Conservation (phyloP, 495 filamentous ascomycete genomes). For the Penicillium bovifimosum region DNA sequence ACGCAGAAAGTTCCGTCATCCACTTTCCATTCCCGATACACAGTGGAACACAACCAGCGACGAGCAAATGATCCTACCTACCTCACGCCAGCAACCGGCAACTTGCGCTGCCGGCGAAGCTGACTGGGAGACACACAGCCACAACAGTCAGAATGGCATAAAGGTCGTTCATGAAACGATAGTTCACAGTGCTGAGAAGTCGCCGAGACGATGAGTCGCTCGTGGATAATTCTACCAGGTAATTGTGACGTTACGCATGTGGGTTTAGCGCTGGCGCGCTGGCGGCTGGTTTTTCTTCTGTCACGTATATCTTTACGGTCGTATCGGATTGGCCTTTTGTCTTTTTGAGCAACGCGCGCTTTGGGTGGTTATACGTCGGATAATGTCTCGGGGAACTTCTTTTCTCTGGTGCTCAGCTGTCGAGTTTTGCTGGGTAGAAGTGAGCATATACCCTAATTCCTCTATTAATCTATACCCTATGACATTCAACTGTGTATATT, state of each 20-base stretch:
- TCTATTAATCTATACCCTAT: too few species aligned
- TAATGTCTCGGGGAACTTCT: too few species aligned
- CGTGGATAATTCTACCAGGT: neutral
- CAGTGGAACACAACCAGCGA: slow-evolving; percentile 36
- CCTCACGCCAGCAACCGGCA: slow-evolving; percentile 23
- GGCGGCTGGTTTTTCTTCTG: neutral
- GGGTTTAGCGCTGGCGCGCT: neutral
- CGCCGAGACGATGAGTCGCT: neutral
- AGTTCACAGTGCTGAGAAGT: slow-evolving; percentile 23
- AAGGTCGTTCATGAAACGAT: slow-evolving; percentile 30
- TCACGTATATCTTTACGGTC: neutral
- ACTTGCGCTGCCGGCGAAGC: slow-evolving; percentile 22
- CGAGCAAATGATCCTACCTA: slow-evolving; percentile 36
- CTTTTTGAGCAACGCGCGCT: neutral
- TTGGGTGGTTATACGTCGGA: too few species aligned
- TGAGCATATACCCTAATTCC: too few species aligned
- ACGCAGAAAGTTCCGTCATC: slow-evolving; percentile 35
- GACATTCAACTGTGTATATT: too few species aligned
- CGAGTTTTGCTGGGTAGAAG: too few species aligned
- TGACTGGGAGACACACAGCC: slow-evolving; percentile 24
- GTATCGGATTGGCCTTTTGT: neutral
- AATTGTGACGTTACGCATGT: neutral
- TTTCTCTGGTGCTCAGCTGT: too few species aligned
- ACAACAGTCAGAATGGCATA: slow-evolving; percentile 22
- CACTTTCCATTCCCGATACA: slow-evolving; percentile 36